Conservation (phyloP, 1,284 basidiomycete genomes). For the Sporisorium exsertum region DNA sequence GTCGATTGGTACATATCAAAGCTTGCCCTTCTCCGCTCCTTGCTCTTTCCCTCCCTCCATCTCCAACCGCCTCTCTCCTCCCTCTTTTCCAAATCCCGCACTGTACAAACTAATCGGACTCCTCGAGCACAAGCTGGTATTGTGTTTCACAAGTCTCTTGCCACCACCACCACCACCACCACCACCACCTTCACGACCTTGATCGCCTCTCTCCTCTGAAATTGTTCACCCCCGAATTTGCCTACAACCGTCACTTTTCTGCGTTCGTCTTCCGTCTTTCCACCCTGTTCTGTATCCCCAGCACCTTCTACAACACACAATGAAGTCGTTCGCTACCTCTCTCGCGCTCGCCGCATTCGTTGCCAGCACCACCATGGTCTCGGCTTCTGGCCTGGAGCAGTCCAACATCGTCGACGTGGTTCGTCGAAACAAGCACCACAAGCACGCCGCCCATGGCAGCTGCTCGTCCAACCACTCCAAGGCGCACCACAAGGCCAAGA, state of each 20-base stretch:
- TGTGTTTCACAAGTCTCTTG: constrained; percentile 8
- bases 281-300: not conserved
- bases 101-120: constrained; percentile 1
- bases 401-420: constrained; percentile 26
- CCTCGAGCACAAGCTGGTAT: constrained; percentile 30
- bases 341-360: constrained; percentile 39
- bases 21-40: constrained; percentile 5
- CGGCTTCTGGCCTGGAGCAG: constrained; percentile 37
- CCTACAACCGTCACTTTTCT: not conserved
- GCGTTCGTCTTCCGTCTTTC: constrained; percentile 3
- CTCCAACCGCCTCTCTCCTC: not conserved
- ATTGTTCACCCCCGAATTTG: not conserved
- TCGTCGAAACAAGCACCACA: constrained; percentile 34
- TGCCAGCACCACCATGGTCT: constrained; percentile 43
- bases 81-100: not conserved
- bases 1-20: constrained; percentile 25
- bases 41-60: not conserved
- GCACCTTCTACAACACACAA: constrained; percentile 13
- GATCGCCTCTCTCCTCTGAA: not conserved
- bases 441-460: constrained; percentile 17
- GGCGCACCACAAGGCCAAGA: constrained; percentile 12
- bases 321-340: constrained; percentile 42
- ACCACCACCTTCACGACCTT: not conserved
- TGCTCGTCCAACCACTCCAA: constrained; percentile 27
- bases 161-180: constrained; percentile 4